Percentiles rank a stretch among this genome's conserved stretches.
These are phyloP conservation scores for Aspergillus nomiae DNA, from an alignment of 2,329 filamentous ascomycete species.

Conservation along the genomic window DNA sequence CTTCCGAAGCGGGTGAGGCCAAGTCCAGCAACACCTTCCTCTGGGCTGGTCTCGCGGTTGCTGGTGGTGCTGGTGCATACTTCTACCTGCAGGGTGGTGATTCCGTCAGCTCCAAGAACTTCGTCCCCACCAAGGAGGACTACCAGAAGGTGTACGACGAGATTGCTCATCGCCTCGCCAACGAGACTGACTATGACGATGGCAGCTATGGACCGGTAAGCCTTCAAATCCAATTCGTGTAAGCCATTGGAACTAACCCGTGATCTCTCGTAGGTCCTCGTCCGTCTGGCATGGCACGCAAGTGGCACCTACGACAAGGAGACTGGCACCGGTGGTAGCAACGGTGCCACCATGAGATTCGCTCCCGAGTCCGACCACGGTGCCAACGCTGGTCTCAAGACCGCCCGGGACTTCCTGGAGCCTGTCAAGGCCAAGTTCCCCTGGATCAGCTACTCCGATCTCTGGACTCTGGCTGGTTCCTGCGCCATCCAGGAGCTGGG, in stretches of 20 bases:
- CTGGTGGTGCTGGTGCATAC: constrained; percentile 66
- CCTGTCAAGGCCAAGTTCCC: constrained; percentile 88
- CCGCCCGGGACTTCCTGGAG: constrained; percentile 89
- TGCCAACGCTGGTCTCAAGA: constrained; percentile 86
- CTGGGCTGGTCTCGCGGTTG: constrained; percentile 61
- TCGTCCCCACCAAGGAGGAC: constrained; percentile 78
- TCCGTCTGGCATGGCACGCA: constrained; percentile 91
- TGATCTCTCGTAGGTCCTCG: constrained; percentile 57
- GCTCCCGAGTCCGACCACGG: constrained; percentile 85
- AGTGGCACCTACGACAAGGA: constrained; percentile 89
- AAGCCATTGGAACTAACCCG: background rate
- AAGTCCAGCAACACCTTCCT: constrained; percentile 56
- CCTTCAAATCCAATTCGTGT: constrained; percentile 1
- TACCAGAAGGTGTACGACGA: constrained; percentile 95
- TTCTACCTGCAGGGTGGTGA: constrained; percentile 60
- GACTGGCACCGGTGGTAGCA: constrained; percentile 88
- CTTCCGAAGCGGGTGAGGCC: constrained; percentile 63
- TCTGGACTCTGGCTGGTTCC: constrained; percentile 90
- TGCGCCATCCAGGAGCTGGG: constrained; percentile 93
- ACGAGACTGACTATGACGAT: constrained; percentile 94
- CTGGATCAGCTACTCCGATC: constrained; percentile 94
- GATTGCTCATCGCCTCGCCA: constrained; percentile 76
- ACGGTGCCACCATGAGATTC: constrained; percentile 97
- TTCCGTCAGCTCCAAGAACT: constrained; percentile 48
- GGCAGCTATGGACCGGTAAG: constrained; percentile 85